Evolutionary conservation across 2,329 filamentous ascomycete genomes (phyloP).

Genomic region (Lachnellula suecica): DNA sequence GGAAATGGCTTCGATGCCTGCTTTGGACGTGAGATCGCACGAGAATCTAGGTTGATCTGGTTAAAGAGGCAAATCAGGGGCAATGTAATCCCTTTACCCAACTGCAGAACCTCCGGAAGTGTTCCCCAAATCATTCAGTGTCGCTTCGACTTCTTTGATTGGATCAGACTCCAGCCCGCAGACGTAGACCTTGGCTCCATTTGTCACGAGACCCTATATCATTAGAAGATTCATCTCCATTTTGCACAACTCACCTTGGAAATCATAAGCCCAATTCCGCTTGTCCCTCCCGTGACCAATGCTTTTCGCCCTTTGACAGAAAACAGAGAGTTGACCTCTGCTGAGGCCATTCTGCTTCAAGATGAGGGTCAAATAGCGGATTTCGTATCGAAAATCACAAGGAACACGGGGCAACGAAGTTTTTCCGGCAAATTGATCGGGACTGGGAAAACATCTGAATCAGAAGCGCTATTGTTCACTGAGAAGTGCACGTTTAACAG

Average conservation of each 20-base stretch:
- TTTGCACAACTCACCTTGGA: slow-evolving; percentile 33
- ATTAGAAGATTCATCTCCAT: neutral
- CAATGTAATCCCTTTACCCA: slow-evolving; percentile 31
- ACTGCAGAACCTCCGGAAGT: slow-evolving; percentile 37
- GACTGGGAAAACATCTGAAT: no score
- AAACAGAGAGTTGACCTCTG: slow-evolving; percentile 45
- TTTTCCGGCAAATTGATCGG: no score
- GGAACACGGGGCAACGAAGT: no score
- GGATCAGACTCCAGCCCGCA: slow-evolving; percentile 41
- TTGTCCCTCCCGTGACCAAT: slow-evolving; percentile 44
- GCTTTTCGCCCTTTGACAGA: slow-evolving; percentile 43
- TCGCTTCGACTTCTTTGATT: slow-evolving; percentile 37
- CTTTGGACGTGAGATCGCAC: slow-evolving; percentile 42
- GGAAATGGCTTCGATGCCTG: slow-evolving; percentile 37
- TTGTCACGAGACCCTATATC: slow-evolving; percentile 40
- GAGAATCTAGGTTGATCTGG: slow-evolving; percentile 25
- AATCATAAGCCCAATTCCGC: slow-evolving; percentile 48
- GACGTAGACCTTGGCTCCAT: slow-evolving; percentile 47
- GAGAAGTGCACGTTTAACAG: no score
- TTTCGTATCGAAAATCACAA: no score
- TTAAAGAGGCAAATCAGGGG: slow-evolving; percentile 9
- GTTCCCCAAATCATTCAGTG: slow-evolving; percentile 40
- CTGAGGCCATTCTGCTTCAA: slow-evolving; percentile 36
- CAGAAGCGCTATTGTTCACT: no score
- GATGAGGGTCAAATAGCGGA: no score